Evolutionary conservation across 2,329 filamentous ascomycete genomes (phyloP), one percentile per base, ranked within the genome.

Genomic region (Diaporthe helianthi): DNA sequence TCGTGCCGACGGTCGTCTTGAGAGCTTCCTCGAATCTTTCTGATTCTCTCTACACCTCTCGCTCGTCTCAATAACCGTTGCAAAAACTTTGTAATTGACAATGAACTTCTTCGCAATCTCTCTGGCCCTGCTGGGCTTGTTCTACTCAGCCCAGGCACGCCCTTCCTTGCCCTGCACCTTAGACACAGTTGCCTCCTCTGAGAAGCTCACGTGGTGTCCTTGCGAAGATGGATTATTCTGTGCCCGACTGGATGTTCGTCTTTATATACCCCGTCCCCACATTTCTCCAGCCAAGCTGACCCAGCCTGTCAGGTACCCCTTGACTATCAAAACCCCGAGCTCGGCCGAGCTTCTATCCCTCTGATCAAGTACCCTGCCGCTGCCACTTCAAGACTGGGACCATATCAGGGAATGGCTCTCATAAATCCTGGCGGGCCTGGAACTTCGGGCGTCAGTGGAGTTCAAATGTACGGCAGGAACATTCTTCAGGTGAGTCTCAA

Each of bases 141-240:
- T 36, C 2, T 33, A 54, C 24, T 22, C 24, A 17, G 24, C 49
- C 24, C 63, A 46, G n/a, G 63, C 63, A 66, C 10, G 17, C 15
- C 15, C 9, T 46, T 22, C 9, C 41, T 17, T 13, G 15, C 7
- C 33, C 2, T 66, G 33, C 24, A 22, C 33, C 49, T 38, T 66
- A 19, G 17, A 22, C 33, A 66, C 63, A 17, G 54, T 66, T 12
- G 31, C 8, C 26, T 24, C n/a, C 54, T 71, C 44, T 61, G 77
- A 19, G 38, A 66, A 17, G 60, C 65, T 72, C 70, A 52, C 71
- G 47, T 77, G 75, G 76, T 71, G 73, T 52, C 51, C 61, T 8
- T 76, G 76, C 46, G 72, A 73, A 55, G 65, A 71, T 13, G 63
- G 47, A 0, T 75, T 74, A 47, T 67, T 74, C 46, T 77, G 75